Evolutionary conservation across 129 eudicot species (phyloP).

Genomic region (Oenanthe sinensis): DNA sequence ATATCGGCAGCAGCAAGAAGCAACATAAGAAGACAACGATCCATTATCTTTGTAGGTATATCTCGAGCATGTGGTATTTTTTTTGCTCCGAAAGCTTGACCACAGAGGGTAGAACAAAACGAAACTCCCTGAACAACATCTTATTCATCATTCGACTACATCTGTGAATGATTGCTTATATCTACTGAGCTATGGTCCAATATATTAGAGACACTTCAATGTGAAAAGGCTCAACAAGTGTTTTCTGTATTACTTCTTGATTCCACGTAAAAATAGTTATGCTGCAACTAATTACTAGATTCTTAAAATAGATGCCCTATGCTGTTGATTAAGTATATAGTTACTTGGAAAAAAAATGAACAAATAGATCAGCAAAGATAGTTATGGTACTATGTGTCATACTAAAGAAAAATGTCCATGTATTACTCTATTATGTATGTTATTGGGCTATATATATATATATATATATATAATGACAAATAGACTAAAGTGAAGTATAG

Average conservation of each 20-base stretch:
- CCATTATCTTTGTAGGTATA: conserved; percentile 76
- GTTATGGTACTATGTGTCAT: neutral
- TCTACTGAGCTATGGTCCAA: neutral
- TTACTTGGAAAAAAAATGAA: neutral
- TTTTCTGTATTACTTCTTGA: neutral
- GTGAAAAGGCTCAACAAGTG: neutral
- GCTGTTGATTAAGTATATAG: neutral
- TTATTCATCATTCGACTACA: neutral
- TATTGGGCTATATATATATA: neutral
- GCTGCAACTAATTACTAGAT: neutral
- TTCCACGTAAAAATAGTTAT: neutral
- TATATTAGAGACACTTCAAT: neutral
- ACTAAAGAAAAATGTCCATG: neutral
- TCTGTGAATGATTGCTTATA: neutral
- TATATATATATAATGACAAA: no score
- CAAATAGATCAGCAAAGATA: neutral
- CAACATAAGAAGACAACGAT: conserved; percentile 45
- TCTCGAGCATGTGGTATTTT: conserved; percentile 55
- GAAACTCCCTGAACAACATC: neutral
- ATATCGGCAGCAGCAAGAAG: conserved; percentile 38
- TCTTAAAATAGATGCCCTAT: neutral
- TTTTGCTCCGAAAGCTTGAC: conserved; percentile 74
- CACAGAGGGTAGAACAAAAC: conserved; percentile 37
- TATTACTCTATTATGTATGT: neutral
- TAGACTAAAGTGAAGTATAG: neutral